Base-by-base conservation (phyloP, 1,284 basidiomycete genomes). In the Peniophora sp. region DNA sequence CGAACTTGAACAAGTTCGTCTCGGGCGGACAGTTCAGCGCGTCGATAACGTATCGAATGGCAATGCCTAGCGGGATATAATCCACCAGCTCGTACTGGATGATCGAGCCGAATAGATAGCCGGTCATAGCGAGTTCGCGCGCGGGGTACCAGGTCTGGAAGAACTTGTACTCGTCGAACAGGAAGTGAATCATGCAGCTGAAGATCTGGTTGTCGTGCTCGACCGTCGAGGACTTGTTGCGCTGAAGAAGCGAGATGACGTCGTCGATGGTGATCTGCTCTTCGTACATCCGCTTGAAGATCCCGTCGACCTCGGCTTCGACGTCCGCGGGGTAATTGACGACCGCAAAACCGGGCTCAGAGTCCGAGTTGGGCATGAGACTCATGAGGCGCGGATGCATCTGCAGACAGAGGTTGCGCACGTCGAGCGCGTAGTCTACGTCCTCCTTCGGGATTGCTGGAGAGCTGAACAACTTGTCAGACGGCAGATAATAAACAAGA, bases 111-210 rank as follows among this genome's bases (percentile, higher is more conserved):
- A 99, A 99, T 34, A 99, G 80, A 61, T 93, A 89, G 47, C 92
- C 97, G 1, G 97, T 99, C 84, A 99, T 94, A 44, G 87, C 85
- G 46, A 99, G 79, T 71, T 99, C 94, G 55, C 93, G 90, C 25
- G 90, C 79, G 14, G 97, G 97, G 63, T 99, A 96, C 65, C 80
- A 93, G 49, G 91, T 89, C 65, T 97, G 92, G 81, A 99, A 97
- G 76, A 97, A 99, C 64, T 95, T 94, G 81, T 97, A 97, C 74
- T 99, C 97, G 81, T 99, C 97, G 69, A 99, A 99, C 50, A 99
- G 82, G 72, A 97, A 97, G 72, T 98, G 95, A 49, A 99, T 84
- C 82, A 97, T 96, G 78, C 95, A 98, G 12, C 95, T 97, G 65
- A 99, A 97, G 53, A 97, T 83, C 71, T 99, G 92, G 65, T 95